phyloP scores from a whole-genome alignment of 495 filamentous ascomycete genomes.

The Penicillium cosmopolitanum region DNA sequence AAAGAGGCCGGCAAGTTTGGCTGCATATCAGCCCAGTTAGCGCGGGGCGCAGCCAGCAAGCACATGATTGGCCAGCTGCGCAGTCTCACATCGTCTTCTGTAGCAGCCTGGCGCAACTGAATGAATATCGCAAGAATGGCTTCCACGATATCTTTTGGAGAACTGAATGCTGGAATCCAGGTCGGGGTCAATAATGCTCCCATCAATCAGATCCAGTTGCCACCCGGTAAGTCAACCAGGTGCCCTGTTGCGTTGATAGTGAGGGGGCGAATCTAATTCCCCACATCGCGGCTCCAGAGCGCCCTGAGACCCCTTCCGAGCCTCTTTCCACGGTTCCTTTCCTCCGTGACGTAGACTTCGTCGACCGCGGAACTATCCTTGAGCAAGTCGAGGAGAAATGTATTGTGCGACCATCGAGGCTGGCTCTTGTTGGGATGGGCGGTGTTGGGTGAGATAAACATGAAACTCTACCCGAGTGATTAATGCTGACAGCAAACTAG shows the following conservation, averaged over 20 bases:
- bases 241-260: neutral
- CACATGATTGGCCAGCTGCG: neutral
- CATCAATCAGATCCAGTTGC: constrained; percentile 6
- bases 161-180: constrained; percentile 1
- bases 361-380: constrained; percentile 26
- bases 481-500: constrained; percentile 7
- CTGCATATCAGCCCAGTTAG: neutral
- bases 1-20: neutral
- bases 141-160: constrained; percentile 8
- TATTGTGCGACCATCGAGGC: constrained; percentile 14
- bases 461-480: neutral
- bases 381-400: neutral
- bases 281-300: constrained; percentile 4
- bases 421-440: constrained; percentile 31
- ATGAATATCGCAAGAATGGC: neutral
- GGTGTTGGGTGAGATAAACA: constrained; percentile 12
- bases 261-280: neutral
- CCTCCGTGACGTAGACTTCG: constrained; percentile 36
- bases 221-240: constrained; percentile 2
- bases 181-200: constrained; percentile 9
- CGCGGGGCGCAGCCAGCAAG: neutral
- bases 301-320: constrained; percentile 10
- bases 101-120: neutral
- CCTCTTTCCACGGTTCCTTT: constrained; percentile 33
- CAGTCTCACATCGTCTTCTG: neutral